These are phyloP conservation scores for Uronychia binucleata DNA, from an alignment of 73 alveolate genomes.

Conservation along the genomic window DNA sequence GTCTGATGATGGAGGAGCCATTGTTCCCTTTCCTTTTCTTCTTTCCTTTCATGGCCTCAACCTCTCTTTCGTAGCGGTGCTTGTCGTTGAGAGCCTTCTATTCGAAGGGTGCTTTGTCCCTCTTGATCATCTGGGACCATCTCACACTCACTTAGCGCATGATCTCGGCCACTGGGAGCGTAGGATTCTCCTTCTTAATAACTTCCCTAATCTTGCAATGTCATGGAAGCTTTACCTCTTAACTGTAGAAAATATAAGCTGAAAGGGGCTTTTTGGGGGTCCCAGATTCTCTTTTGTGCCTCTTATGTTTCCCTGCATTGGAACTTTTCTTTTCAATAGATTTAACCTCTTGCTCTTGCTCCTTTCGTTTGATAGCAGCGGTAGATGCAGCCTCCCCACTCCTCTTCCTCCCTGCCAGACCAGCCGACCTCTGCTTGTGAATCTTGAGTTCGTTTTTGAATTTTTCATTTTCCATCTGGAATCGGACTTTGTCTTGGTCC, in stretches of 20 bases:
- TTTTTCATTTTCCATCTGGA: background rate
- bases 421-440: background rate
- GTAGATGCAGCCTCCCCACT: background rate
- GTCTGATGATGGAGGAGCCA: background rate
- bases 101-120: background rate
- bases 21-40: background rate
- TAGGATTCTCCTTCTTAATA: background rate
- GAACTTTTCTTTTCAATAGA: background rate
- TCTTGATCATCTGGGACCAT: background rate
- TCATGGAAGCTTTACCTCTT: background rate
- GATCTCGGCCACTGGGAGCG: background rate
- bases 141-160: background rate
- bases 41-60: background rate
- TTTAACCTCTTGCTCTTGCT: background rate
- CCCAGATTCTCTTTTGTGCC: background rate
- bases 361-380: background rate
- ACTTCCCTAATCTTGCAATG: background rate
- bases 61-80: background rate
- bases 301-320: background rate
- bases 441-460: background rate
- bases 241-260: background rate
- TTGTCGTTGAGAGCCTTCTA: background rate
- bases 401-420: background rate
- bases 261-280: background rate
- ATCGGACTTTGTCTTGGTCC: background rate